These are phyloP conservation scores for maize (Zea mays) DNA, from an alignment of 176 grass and related monocot species.

Conservation along the genomic window DNA sequence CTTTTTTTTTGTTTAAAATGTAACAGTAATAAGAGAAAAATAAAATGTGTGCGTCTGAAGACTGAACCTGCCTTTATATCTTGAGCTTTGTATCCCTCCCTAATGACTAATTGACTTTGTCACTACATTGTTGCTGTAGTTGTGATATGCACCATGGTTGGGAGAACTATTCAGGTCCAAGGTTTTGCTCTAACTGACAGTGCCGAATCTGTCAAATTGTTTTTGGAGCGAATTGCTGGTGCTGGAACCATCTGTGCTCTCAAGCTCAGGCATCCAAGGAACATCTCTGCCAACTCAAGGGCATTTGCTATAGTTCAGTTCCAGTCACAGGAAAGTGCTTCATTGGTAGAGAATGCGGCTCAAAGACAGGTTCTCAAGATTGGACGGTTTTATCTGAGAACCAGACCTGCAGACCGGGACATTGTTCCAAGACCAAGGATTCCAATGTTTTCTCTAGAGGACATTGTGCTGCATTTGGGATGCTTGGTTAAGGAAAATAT, in stretches of 20 bases:
- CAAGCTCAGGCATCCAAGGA: constrained; percentile 70
- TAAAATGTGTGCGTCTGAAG: constrained; percentile 25
- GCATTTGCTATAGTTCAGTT: constrained; percentile 78
- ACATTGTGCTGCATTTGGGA: constrained; percentile 54
- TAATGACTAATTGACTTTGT: constrained; percentile 9
- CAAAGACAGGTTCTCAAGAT: not conserved
- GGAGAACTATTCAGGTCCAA: constrained; percentile 53
- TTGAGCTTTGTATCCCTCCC: not conserved
- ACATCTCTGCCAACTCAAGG: constrained; percentile 48
- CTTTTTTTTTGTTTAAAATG: constrained; percentile 21
- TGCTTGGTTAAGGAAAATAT: constrained; percentile 58
- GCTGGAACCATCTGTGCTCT: constrained; percentile 55
- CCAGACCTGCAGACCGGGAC: constrained; percentile 44
- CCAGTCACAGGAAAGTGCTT: constrained; percentile 37
- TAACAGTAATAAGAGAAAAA: not conserved
- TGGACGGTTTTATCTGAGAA: constrained; percentile 44
- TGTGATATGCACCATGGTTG: constrained; percentile 58
- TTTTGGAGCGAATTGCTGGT: constrained; percentile 55
- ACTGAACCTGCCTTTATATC: constrained; percentile 10
- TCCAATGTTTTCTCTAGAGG: constrained; percentile 51
- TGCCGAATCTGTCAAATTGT: constrained; percentile 49
- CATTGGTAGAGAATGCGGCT: constrained; percentile 31
- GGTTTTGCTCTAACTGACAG: constrained; percentile 52
- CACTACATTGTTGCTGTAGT: constrained; percentile 8
- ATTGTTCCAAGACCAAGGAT: constrained; percentile 71